These are phyloP conservation scores for Juncus inflexus DNA, from an alignment of 176 grass and related monocot genomes.

Conservation along the genomic window DNA sequence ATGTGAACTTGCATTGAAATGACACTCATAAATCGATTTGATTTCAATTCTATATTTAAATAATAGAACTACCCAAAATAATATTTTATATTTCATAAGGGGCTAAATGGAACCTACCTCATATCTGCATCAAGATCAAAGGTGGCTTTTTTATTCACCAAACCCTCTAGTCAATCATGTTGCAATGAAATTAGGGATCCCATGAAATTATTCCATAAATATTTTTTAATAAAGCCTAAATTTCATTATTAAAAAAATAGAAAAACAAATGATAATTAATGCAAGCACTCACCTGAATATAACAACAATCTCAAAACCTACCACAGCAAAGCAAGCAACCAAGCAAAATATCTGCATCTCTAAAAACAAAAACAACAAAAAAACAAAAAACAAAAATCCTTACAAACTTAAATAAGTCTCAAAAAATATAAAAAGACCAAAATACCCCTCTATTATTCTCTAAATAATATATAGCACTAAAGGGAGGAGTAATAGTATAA, in stretches of 20 bases:
- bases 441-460: background rate
- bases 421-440: slow-evolving; percentile 23
- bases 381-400: slow-evolving; percentile 21
- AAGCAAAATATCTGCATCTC: slow-evolving; percentile 20
- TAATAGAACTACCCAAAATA: too few species aligned
- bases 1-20: too few species aligned
- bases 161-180: slow-evolving; percentile 26
- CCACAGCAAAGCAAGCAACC: slow-evolving; percentile 33
- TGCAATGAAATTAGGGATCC: background rate
- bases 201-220: slow-evolving; percentile 8
- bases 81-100: too few species aligned
- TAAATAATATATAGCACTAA: slow-evolving; percentile 20
- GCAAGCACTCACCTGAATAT: slow-evolving; percentile 33
- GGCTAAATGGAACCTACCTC: slow-evolving; percentile 5
- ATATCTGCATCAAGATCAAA: slow-evolving; percentile 30
- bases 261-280: slow-evolving; percentile 20
- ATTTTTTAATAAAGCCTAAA: slow-evolving; percentile 6
- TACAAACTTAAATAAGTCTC: slow-evolving; percentile 22
- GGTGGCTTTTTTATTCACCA: slow-evolving; percentile 20
- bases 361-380: slow-evolving; percentile 28
- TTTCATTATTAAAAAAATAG: background rate
- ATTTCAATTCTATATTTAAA: too few species aligned
- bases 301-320: slow-evolving; percentile 31
- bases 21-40: too few species aligned
- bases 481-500: slow-evolving; percentile 30